Evolutionary conservation across 2,329 filamentous ascomycete species (phyloP), one percentile per base, ranked within the genome.

Genomic region (Epicoccum sorghinum): DNA sequence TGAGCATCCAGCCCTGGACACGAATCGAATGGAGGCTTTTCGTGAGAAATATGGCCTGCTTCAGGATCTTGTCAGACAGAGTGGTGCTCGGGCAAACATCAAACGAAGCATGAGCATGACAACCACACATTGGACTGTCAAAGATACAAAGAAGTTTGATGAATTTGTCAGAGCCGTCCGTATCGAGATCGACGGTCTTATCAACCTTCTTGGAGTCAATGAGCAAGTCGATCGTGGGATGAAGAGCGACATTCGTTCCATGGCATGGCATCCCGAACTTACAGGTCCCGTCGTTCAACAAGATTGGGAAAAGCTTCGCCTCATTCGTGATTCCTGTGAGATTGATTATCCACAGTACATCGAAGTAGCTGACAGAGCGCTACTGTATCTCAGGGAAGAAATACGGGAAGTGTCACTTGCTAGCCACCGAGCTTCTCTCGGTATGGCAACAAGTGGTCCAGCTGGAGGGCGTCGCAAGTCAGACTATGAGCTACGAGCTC

Each of bases 241-340:
- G 63, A 69, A 73, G 32, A 74, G 75, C 56, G 78, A 80, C 46
- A 79, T 80, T 51, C 73, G 73, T 33, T 72, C 74, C 10, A 76
- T 80, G 64, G 78, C 77, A n/a, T 80, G 78, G 78, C 78, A 80
- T 60, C 70, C 79, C 3, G 78, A 80, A 47, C 68, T 76, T 7
- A 71, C 72, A 8, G 67, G 66, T 0, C 64, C 68, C 9, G 40
- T 65, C 9, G 66, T 73, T 5, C 60, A 65, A 35, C 61, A 67
- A 22, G 72, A 75, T 33, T 73, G 68, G 71, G 69, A 72, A 36
- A 80, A 80, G 61, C 61, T 80, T n/a, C 63, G 69, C 14, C 67
- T 80, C 7, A 72, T 81, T 29, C 67, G 73, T n/a, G 76, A 79
- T 52, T 74, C 75, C 4, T 78, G 76, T 48, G 64, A 67, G 33